Base-by-base conservation (phyloP, 345 rosid species). In the Murraya koenigii region DNA sequence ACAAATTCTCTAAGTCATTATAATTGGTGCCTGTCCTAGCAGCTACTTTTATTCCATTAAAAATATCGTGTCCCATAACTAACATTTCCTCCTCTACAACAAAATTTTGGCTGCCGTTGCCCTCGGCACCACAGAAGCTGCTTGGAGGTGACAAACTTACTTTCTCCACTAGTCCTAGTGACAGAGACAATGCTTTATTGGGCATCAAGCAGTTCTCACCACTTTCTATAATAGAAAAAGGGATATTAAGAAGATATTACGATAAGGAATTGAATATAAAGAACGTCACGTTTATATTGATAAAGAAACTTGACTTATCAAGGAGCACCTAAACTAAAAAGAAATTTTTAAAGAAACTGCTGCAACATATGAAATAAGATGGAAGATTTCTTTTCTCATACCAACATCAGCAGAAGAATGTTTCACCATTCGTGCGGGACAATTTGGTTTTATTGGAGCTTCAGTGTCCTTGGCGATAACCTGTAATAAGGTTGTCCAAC, bases 381-480 rank as follows among this genome's bases (percentile, higher is more conserved):
- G 38, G 38, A 32, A 25, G 7, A 36, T 1, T 7, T 66, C 32
- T 56, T 41, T 35, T 49, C 64, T 78, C 73, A 30, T 76, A 89
- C 94, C 92, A 55, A 73, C 68, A 74, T 22, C 79, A 66, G 85
- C 74, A 84, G 55, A 72, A 54, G 76, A 64, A 75, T 56, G 74
- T 73, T 72, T 72, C 55, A 62, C 75, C 33, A 54, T 56, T 58
- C 77, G 81, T 23, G 81, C 81, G 75, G 82, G 74, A 80, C 61
- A 23, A 65, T 74, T 83, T 55, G 66, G 82, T 64, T 79, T 30
- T 17, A 28, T 32, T 73, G 76, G 79, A 75, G 84, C 69, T 76
- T 39, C 79, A 61, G 76, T 61, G 36, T 88, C 88, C 83, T 88
- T 90, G 3, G 93, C 69, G 84, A 94, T 84, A 79, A 91, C 92